These are phyloP conservation scores for Xerocomus minutiporus DNA, from an alignment of 1,284 basidiomycete genomes.

Conservation along the genomic window DNA sequence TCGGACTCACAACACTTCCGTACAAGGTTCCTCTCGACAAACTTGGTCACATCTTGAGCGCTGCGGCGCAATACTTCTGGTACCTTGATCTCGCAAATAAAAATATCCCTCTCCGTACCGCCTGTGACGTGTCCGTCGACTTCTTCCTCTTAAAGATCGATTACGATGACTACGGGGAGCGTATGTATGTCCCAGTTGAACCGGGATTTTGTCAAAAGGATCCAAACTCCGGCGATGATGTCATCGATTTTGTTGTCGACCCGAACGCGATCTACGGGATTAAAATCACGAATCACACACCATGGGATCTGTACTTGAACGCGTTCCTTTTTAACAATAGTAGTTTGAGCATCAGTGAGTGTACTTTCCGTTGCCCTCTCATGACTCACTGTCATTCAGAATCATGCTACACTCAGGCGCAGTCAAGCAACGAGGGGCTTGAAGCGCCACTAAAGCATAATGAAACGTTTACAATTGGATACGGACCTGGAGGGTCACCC, in stretches of 20 bases:
- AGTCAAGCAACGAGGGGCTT: background rate
- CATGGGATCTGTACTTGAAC: constrained; percentile 18
- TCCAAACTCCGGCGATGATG: background rate
- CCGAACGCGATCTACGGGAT: constrained; percentile 10
- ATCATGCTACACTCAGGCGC: constrained; percentile 13
- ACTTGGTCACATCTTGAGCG: constrained; percentile 3
- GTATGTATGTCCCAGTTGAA: background rate
- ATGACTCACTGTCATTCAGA: constrained; percentile 2
- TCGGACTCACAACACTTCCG: constrained; percentile 9
- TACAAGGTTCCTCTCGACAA: background rate
- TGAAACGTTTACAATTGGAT: constrained; percentile 16
- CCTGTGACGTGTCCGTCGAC: constrained; percentile 6
- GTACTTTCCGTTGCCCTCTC: background rate
- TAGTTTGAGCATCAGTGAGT: constrained; percentile 16
- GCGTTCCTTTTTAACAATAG: constrained; percentile 23
- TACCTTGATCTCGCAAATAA: constrained; percentile 17
- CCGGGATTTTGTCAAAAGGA: constrained; percentile 8
- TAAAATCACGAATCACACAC: constrained; percentile 20
- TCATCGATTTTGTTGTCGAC: constrained; percentile 22
- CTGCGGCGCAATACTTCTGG: constrained; percentile 23
- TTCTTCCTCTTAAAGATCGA: constrained; percentile 12
- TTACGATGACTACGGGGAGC: constrained; percentile 10
- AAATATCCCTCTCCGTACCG: background rate
- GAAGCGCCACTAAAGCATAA: constrained; percentile 7
- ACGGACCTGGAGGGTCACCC: constrained; percentile 8